Conservation (phyloP, 257 asterid species). For the Prunella vulgaris region DNA sequence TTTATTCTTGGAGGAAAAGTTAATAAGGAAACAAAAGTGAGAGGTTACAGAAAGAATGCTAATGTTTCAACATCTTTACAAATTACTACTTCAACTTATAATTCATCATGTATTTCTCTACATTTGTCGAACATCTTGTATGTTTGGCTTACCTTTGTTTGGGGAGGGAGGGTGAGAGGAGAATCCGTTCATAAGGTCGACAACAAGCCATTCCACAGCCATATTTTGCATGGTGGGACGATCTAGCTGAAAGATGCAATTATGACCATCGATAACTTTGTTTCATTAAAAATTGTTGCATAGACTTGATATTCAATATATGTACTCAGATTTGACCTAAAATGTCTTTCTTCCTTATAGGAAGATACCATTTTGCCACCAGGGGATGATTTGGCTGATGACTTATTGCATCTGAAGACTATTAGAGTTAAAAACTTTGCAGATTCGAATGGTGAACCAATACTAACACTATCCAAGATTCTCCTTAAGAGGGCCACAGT, state of each 20-base stretch:
- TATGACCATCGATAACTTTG: not conserved
- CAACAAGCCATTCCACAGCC: not conserved
- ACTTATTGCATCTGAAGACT: not conserved
- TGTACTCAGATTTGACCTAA: not conserved
- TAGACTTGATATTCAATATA: not conserved
- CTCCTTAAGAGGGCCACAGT: not conserved
- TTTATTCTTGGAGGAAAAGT: not conserved
- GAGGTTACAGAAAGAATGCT: not conserved
- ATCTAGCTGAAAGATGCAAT: not conserved
- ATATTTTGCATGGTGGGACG: not conserved
- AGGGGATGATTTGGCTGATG: not conserved
- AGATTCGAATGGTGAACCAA: not conserved
- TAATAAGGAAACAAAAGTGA: not conserved
- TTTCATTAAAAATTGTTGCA: not conserved
- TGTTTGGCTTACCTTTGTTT: not conserved
- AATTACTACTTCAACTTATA: not conserved
- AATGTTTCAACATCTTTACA: not conserved
- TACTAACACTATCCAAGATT: not conserved
- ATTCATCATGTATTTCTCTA: not conserved
- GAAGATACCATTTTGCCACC: not conserved
- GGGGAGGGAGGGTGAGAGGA: not conserved
- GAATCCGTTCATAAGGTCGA: not conserved
- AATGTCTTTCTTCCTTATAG: not conserved
- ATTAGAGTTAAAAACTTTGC: not conserved
- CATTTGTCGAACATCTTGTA: not conserved